Conservation (phyloP, 2,329 filamentous ascomycete genomes). For the Aspergillus terreus region DNA sequence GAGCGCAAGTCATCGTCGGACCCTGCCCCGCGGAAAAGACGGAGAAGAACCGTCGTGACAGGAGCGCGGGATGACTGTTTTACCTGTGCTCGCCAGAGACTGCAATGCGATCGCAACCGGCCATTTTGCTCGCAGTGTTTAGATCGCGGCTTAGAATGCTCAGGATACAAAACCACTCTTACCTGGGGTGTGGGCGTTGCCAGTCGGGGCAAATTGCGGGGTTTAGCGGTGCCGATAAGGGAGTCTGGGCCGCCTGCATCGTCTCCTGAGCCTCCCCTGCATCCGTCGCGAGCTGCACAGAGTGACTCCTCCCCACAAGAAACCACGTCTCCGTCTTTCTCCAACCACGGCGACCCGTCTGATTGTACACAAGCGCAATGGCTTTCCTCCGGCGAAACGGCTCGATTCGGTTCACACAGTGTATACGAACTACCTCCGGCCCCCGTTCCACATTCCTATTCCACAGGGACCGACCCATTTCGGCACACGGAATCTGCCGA, state of each 20-base stretch:
- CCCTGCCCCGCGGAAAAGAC: conserved; percentile 58
- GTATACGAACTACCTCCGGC: too few species aligned
- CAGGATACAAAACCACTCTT: conserved; percentile 92
- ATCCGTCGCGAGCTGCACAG: not conserved
- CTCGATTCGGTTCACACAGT: too few species aligned
- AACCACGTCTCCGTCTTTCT: not conserved
- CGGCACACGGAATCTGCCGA: too few species aligned
- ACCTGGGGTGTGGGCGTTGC: conserved; percentile 97
- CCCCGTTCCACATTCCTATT: too few species aligned
- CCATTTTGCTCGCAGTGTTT: conserved; percentile 96
- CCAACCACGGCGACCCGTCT: too few species aligned
- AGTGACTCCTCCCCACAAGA: not conserved
- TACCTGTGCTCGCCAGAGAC: conserved; percentile 76
- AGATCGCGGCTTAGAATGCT: conserved; percentile 86
- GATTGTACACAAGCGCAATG: too few species aligned
- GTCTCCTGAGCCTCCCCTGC: conserved; percentile 9
- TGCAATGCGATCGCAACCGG: conserved; percentile 84
- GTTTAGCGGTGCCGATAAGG: conserved; percentile 69
- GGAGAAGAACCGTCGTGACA: conserved; percentile 81
- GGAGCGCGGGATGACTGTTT: conserved; percentile 95
- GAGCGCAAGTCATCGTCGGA: conserved; percentile 21
- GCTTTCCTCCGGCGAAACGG: too few species aligned
- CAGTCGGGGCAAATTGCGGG: conserved; percentile 89
- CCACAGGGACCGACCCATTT: too few species aligned
- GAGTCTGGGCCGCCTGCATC: conserved; percentile 39